Evolutionary conservation across 164 flowering plant genomes (phyloP).

Genomic region (Tinospora cordifolia): DNA sequence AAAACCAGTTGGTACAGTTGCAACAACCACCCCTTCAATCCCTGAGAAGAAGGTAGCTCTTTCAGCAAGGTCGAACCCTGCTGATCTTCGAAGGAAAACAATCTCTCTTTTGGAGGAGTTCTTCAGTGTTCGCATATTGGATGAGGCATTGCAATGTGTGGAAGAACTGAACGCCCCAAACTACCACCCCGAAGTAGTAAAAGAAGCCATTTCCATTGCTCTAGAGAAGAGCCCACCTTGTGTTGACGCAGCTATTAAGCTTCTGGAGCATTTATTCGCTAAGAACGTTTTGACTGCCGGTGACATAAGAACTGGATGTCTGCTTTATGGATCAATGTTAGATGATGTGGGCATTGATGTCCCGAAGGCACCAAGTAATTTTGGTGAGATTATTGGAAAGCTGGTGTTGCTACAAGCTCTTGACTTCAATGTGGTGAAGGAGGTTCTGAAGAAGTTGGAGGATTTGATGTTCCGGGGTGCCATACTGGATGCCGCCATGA

Average conservation of each 20-base stretch:
- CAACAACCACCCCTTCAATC: conserved; percentile 18
- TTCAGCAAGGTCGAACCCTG: conserved; percentile 26
- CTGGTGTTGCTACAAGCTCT: conserved; percentile 39
- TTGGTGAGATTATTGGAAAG: conserved; percentile 65
- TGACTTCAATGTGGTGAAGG: conserved; percentile 52
- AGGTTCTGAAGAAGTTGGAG: conserved; percentile 48
- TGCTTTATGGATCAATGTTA: conserved; percentile 52
- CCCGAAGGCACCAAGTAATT: conserved; percentile 78
- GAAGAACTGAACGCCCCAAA: conserved; percentile 73
- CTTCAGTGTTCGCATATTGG: conserved; percentile 48
- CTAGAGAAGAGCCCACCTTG: conserved; percentile 67
- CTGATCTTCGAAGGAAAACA: conserved; percentile 53
- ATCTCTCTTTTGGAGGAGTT: conserved; percentile 73
- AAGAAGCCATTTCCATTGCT: conserved; percentile 61
- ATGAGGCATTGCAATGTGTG: conserved; percentile 76
- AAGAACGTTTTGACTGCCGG: conserved; percentile 44
- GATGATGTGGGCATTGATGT: conserved; percentile 79
- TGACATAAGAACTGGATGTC: conserved; percentile 63
- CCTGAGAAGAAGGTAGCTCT: conserved; percentile 36
- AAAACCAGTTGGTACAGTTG: conserved; percentile 24
- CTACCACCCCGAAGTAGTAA: conserved; percentile 67
- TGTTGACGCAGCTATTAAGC: conserved; percentile 50
- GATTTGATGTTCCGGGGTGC: conserved; percentile 37
- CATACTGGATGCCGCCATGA: conserved; percentile 37
- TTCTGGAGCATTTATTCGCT: conserved; percentile 43